Evolutionary conservation across 2,329 filamentous ascomycete species (phyloP), one percentile per base, ranked within the genome.

Genomic region (Fusarium begoniae): DNA sequence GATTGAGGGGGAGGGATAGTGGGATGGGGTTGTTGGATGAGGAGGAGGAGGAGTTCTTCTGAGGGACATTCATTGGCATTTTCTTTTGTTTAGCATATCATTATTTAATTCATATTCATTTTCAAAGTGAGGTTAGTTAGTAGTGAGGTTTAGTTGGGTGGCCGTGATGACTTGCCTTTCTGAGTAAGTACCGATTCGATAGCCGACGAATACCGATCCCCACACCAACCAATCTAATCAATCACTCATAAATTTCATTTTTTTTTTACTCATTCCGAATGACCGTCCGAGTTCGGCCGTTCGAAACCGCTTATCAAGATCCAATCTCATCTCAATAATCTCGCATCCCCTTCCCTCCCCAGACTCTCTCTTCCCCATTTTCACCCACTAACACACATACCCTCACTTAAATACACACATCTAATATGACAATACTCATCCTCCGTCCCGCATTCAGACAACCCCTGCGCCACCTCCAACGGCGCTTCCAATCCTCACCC

Each of bases 91-190:
- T 56, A 44, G 51, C 28, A 63, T 57, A 60, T 37, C 41, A 35
- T 50, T 37, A n/a, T 47, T 54, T 58, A 37, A 37, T 53, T 48
- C 24, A 63, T 22, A 22, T 30, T 37, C 3, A 63, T n/a, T 28
- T 43, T 32, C 18, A 11, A 3, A 26, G 38, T 22, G 38, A 40
- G 12, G 38, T 40, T 17, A 8, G 14, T 15, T 13, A 32, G 30
- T 32, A 32, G 30, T 32, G 30, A 32, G 30, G 30, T 32, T 32
- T 32, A 35, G 14, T 37, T 8, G 15, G 9, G 3, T 26, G 17
- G 35, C 17, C 66, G 62, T 60, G 61, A 87, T 73, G 88, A 90
- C 73, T 77, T 86, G 50, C 64, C 66, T 37, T 24, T 58, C 47
- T 22, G n/a, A 40, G 45, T 20, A 38, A 40, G 28, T 51, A 58